phyloP scores from a whole-genome alignment of 192 early-diverging fungal genomes.

The Radiomyces spectabilis region DNA sequence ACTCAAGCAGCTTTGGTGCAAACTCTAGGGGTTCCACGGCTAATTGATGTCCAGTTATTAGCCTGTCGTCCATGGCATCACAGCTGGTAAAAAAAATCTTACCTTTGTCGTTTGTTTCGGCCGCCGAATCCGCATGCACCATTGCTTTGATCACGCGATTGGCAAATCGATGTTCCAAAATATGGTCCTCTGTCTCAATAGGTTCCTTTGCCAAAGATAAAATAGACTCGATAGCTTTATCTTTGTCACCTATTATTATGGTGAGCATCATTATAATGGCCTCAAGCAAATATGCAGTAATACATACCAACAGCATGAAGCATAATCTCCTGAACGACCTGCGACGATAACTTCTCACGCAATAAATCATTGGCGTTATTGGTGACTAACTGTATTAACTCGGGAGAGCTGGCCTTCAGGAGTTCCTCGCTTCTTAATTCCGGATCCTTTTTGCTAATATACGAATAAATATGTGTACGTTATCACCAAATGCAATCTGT shows the following conservation, averaged over 20 bases:
- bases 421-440: constrained; percentile 59
- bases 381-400: constrained; percentile 50
- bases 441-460: constrained; percentile 79
- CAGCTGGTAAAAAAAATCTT: no score
- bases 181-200: constrained; percentile 30
- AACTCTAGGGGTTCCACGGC: constrained; percentile 25
- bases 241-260: constrained; percentile 30
- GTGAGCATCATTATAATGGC: no score
- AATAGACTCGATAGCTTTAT: constrained; percentile 31
- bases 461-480: neutral
- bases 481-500: neutral
- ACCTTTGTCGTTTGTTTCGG: constrained; percentile 24
- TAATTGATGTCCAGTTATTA: no score
- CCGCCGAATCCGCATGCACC: constrained; percentile 31
- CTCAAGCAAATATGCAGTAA: neutral
- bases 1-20: constrained; percentile 24
- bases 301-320: constrained; percentile 45
- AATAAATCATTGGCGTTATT: constrained; percentile 49
- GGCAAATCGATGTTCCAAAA: constrained; percentile 34
- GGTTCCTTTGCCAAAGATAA: constrained; percentile 29
- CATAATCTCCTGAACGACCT: constrained; percentile 66
- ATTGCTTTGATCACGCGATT: constrained; percentile 46
- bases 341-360: constrained; percentile 56
- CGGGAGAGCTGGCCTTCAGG: constrained; percentile 47
- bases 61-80: no score